phyloP scores from a whole-genome alignment of 805 yeast genomes.

The Millerago galiae region DNA sequence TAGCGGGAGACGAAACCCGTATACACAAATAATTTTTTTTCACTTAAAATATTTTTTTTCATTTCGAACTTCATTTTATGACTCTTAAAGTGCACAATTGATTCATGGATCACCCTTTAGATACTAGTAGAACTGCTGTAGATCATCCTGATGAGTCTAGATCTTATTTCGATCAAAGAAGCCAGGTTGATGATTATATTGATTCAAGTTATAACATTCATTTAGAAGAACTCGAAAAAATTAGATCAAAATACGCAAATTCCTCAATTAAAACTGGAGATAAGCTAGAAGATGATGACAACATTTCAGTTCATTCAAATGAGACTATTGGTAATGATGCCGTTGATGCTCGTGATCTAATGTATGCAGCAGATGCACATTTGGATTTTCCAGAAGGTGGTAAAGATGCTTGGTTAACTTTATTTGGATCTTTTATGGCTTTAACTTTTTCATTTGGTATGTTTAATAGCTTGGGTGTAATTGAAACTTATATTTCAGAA shows the following conservation, averaged over 20 bases:
- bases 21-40: background rate
- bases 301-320: background rate
- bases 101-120: slow-evolving; percentile 2
- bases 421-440: slow-evolving; percentile 54
- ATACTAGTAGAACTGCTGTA: slow-evolving; percentile 3
- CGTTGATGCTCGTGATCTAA: background rate
- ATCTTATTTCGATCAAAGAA: slow-evolving; percentile 1
- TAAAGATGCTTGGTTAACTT: slow-evolving; percentile 44
- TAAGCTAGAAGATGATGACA: background rate
- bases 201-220: background rate
- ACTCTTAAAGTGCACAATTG: background rate
- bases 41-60: background rate
- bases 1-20: too few species aligned
- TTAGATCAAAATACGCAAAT: background rate
- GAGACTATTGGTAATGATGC: background rate
- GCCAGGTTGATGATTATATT: background rate
- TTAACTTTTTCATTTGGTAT: slow-evolving; percentile 49
- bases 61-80: background rate
- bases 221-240: background rate
- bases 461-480: slow-evolving; percentile 53
- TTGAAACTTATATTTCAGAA: slow-evolving; percentile 51
- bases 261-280: background rate
- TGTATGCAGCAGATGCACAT: background rate
- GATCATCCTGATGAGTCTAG: background rate
- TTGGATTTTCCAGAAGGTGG: slow-evolving; percentile 56